Evolutionary conservation across 805 yeast genomes (phyloP).

Genomic region (Ogataea saltuana): DNA sequence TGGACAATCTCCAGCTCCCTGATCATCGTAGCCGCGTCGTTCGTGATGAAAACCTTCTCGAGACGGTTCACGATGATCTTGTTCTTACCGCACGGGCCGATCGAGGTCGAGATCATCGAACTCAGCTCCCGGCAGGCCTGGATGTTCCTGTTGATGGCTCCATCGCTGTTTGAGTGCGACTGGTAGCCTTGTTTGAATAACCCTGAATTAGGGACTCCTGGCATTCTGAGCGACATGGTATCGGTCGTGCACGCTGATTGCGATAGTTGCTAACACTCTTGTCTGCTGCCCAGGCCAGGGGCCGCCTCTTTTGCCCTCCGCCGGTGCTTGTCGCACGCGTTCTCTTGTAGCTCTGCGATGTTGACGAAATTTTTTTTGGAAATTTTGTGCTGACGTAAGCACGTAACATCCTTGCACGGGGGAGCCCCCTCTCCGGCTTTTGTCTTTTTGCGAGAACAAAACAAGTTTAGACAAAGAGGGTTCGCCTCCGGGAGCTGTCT

Average conservation of each 20-base stretch:
- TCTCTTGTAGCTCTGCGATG: slow-evolving; percentile 1
- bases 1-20: slow-evolving; percentile 92
- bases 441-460: not conserved
- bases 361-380: not conserved
- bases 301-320: no score
- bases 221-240: slow-evolving; percentile 83
- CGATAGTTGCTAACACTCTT: no score
- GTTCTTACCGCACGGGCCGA: slow-evolving; percentile 97
- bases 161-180: slow-evolving; percentile 84
- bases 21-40: slow-evolving; percentile 97
- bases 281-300: no score
- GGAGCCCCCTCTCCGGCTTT: no score
- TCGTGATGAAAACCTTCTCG: slow-evolving; percentile 85
- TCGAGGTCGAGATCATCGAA: slow-evolving; percentile 86
- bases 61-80: slow-evolving; percentile 90
- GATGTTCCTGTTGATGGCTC: slow-evolving; percentile 89
- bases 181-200: slow-evolving; percentile 95
- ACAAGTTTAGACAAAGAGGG: not conserved
- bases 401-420: not conserved
- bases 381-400: not conserved
- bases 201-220: slow-evolving; percentile 90
- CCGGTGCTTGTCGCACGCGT: slow-evolving; percentile 7
- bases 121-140: slow-evolving; percentile 94
- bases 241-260: not conserved
- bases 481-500: not conserved